Evolutionary conservation across 2,329 filamentous ascomycete genomes (phyloP), one percentile per base, ranked within the genome.

Genomic region (Calonectria montana): DNA sequence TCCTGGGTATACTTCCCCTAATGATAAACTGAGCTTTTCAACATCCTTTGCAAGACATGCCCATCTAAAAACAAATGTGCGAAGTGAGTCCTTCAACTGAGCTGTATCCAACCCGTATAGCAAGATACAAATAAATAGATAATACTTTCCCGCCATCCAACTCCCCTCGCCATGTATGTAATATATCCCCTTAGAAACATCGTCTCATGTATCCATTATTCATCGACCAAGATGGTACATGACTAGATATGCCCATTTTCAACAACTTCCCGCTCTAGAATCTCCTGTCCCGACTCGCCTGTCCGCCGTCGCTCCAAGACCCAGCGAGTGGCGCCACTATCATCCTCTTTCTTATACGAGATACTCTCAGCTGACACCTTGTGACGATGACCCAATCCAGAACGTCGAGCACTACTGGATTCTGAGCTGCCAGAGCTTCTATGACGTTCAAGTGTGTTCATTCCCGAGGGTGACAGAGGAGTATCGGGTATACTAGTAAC

Each of bases 281-380:
- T 82, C 79, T 93, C 91, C 80, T 93, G 88, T 0, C 92, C 92
- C 70, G 86, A 88, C 77, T 94, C 92, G 1, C 87, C 90, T 3
- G 91, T 93, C 41, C 93, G 85, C 65, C 92, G 86, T 41, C 92
- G 84, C 81, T 95, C 93, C 75, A 94, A 84, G 9, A 94, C 89
- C 93, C 93, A 94, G 55, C 91, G 84, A 67, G 87, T 88, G 74
- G 89, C 88, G 1, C 88, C 89, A 10, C 87, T 87, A 2, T 89
- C 86, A 55, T 91, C 90, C 78, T 93, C 91, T 72, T 92, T 90
- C 57, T 88, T 88, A 80, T 95, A 95, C 8, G 92, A 92, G 39
- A 95, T 91, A 73, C 91, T 93, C 75, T 94, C 93, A 2, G 91
- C 86, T 55, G 90, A 93, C 62, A 88, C 84, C 74, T 86, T 88